Evolutionary conservation across 257 asterid genomes (phyloP), one percentile per base, ranked within the genome.

Genomic region (Penstemon davidsonii): DNA sequence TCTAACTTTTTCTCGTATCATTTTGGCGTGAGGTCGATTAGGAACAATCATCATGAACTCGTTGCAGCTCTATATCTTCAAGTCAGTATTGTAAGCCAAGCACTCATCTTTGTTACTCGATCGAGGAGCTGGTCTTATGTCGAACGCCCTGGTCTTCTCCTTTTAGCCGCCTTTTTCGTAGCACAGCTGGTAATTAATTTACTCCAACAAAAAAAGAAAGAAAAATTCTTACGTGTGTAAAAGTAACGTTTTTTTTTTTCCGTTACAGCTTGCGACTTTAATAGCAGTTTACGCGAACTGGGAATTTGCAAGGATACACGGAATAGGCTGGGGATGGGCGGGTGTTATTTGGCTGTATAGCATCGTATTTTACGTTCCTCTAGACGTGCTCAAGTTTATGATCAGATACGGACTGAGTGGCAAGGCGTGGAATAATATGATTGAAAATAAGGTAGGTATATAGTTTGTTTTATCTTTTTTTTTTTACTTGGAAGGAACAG

Each of bases 21-120:
- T 44, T 83, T 83, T 50, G 81, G 84, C 1, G 91, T 83, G 4
- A 69, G 71, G 11, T 33, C 85, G 5, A 83, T 83, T 42, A 75
- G 74, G 60, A 12, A 66, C 60, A 66, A 68, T 53, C 13, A 79
- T 63, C n/a, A 33, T 0, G 87, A 81, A 70, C 85, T 83, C 6
- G 81, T 74, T 59, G 76, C 91, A 8, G 91, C 88, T 0, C 39
- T 85, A 1, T 85, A 85, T 50, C 87, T 85, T 49, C 91, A 85
- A 79, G 88, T 85, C 41, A 85, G 88, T 8, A 85, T 85, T 11
- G 81, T 85, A 12, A 85, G 90, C 69, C 90, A 84, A 69, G 90
- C 90, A 5, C 90, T 84, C 13, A 84, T 84, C 76, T 84, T 85
- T 4, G 90, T 85, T 4, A 85, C 90, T 8, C 75, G 91, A n/a